A percentile compares a stretch with the other conserved stretches of the same genome.
phyloP scores from a whole-genome alignment of 345 rosid genomes.

The Excoecaria cochinchinensis region DNA sequence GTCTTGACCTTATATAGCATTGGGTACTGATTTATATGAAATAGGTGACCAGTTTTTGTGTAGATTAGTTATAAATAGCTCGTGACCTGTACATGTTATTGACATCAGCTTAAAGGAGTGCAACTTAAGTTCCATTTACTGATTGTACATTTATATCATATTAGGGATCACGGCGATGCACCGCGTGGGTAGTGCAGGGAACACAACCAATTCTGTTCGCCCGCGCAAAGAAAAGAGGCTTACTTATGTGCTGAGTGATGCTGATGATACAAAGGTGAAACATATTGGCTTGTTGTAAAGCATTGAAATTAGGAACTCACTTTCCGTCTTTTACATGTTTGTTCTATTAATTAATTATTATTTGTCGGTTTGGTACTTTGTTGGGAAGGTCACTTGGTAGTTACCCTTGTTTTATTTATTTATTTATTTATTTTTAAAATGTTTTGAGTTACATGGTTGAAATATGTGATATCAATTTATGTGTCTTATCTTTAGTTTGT shows the following conservation, averaged over 20 bases:
- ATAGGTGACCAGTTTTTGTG: not conserved
- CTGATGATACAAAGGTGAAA: conserved; percentile 70
- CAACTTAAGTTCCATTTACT: not conserved
- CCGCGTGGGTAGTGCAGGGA: conserved; percentile 99
- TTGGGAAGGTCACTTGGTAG: not conserved
- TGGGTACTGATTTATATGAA: not conserved
- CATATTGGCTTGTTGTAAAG: not conserved
- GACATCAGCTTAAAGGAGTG: not conserved
- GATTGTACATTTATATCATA: conserved; percentile 10
- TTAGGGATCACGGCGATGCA: conserved; percentile 73
- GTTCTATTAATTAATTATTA: not conserved
- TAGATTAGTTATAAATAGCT: not conserved
- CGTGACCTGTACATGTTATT: not conserved
- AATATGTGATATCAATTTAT: not conserved
- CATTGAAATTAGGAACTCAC: not conserved
- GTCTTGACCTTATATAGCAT: not conserved
- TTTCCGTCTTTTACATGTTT: not conserved
- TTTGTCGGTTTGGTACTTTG: not conserved
- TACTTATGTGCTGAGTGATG: conserved; percentile 82
- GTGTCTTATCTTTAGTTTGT: not conserved
- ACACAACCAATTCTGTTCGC: conserved; percentile 75
- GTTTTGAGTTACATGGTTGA: not conserved
- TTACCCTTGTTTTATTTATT: not conserved
- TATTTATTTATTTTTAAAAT: not conserved
- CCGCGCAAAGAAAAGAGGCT: conserved; percentile 95